Evolutionary conservation across 2,329 filamentous ascomycete species (phyloP), one percentile per base, ranked within the genome.

Genomic region (Talaromyces albobiverticillius): DNA sequence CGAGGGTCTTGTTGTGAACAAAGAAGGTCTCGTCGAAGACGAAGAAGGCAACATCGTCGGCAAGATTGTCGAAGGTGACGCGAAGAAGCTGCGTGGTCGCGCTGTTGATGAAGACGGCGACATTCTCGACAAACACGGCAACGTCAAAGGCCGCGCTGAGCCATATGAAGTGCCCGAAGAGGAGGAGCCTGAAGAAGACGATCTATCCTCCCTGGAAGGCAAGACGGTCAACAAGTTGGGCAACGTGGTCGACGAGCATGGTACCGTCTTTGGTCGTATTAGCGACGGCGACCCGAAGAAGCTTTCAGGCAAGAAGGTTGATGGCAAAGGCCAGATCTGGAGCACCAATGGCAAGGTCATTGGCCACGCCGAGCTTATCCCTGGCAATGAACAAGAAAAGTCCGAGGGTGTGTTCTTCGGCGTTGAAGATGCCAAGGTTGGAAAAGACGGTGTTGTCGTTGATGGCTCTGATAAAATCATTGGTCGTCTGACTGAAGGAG

Each of bases 41-140:
- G 69, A 86, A 80, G 79, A 95, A 79, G 89, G 87, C 32, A 84
- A 88, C 58, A 79, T 88, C 22, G 88, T 94, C 46, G 90, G 90
- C 20, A 79, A 86, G 40, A 79, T 93, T 36, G 76, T 81, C 3
- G 82, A 84, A 45, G 90, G 89, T 2, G 87, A 95, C 52, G 69
- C 80, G 32, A 90, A 90, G 79, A 76, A 79, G 49, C 80, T 95
- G 1, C 82, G 86, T 34, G 90, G 90, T 14, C 86, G 89, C 45
- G 64, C 78, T 8, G 89, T 94, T 16, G 90, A 94, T 54, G 86
- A 90, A 58, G 89, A 95, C 59, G 90, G 90, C 34, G 89, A 94
- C 54, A 84, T 95, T 29, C 78, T 88, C 53, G 90, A 94, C 76
- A 85, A 84, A 68, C 91, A 90, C 65, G 84, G 82, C 54, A 83